phyloP scores from a whole-genome alignment of 192 early-diverging fungal species.

The Neocallimastix lanati region DNA sequence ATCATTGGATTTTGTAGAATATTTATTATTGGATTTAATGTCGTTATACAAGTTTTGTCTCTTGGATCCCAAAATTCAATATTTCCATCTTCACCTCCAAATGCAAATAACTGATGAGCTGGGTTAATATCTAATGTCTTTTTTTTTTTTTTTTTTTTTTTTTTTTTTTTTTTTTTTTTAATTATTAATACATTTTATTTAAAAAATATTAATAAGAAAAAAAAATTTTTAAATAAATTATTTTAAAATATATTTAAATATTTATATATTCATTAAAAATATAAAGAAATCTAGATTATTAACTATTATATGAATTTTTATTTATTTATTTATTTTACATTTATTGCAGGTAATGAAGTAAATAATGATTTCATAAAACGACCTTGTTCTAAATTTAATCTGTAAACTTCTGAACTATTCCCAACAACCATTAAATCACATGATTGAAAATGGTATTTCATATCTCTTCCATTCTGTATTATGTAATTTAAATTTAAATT shows the following conservation, averaged over 20 bases:
- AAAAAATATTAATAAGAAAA: too few relatives aligned
- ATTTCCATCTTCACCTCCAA: constrained; percentile 68
- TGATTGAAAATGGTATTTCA: constrained; percentile 76
- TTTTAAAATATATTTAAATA: too few relatives aligned
- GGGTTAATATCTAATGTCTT: constrained; percentile 51
- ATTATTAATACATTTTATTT: too few relatives aligned
- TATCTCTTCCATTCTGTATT: constrained; percentile 71
- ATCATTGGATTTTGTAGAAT: constrained; percentile 6
- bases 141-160: neutral
- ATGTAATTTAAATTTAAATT: too few relatives aligned
- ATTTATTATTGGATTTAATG: constrained; percentile 6
- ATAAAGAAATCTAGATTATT: too few relatives aligned
- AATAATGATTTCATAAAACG: constrained; percentile 69
- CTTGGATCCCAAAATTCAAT: constrained; percentile 92
- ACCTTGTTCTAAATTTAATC: constrained; percentile 83
- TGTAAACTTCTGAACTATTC: constrained; percentile 62
- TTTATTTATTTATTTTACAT: constrained; percentile 14
- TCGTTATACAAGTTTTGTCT: constrained; percentile 5
- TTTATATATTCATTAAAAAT: too few relatives aligned
- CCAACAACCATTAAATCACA: constrained; percentile 79
- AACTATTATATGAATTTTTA: neutral
- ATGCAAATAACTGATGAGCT: constrained; percentile 79
- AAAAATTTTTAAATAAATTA: too few relatives aligned
- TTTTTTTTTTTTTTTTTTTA: too few relatives aligned
- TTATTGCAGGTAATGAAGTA: constrained; percentile 41